phyloP scores from a whole-genome alignment of 257 asterid species.

The Primulina eburnea region DNA sequence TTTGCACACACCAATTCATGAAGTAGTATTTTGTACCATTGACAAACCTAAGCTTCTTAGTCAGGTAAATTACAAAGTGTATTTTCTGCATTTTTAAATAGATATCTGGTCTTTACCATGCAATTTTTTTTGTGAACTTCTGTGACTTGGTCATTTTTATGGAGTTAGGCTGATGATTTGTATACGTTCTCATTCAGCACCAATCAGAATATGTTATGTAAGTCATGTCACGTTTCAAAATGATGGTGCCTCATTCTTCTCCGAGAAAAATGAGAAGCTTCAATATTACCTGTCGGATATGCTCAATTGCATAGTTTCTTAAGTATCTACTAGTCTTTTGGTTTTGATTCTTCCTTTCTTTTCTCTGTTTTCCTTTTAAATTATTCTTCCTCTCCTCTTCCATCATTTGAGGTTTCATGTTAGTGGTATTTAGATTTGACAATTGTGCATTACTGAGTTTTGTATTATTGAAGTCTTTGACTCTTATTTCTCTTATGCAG shows the following conservation, averaged over 20 bases:
- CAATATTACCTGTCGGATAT: background rate
- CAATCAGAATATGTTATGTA: background rate
- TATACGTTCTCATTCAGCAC: conserved; percentile 1
- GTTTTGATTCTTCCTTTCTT: too few relatives aligned
- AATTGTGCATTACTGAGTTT: too few relatives aligned
- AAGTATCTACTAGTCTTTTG: too few relatives aligned
- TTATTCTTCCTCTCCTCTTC: too few relatives aligned
- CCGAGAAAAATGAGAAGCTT: conserved; percentile 6
- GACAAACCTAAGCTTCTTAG: conserved; percentile 39
- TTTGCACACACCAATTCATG: conserved; percentile 51
- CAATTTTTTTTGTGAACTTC: background rate
- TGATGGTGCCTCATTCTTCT: conserved; percentile 11
- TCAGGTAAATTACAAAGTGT: background rate
- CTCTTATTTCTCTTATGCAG: conserved; percentile 24
- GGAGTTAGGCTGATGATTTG: conserved; percentile 17
- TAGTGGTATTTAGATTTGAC: too few relatives aligned
- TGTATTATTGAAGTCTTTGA: background rate
- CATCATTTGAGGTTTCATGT: too few relatives aligned
- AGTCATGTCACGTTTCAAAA: background rate
- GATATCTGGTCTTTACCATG: conserved; percentile 7
- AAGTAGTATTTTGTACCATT: conserved; percentile 74
- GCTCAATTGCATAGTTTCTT: too few relatives aligned
- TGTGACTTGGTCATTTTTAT: background rate
- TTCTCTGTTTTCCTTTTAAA: too few relatives aligned
- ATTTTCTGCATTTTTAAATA: conserved; percentile 15